phyloP scores from a whole-genome alignment of 805 yeast genomes.

The Peterozyma xylosa region DNA sequence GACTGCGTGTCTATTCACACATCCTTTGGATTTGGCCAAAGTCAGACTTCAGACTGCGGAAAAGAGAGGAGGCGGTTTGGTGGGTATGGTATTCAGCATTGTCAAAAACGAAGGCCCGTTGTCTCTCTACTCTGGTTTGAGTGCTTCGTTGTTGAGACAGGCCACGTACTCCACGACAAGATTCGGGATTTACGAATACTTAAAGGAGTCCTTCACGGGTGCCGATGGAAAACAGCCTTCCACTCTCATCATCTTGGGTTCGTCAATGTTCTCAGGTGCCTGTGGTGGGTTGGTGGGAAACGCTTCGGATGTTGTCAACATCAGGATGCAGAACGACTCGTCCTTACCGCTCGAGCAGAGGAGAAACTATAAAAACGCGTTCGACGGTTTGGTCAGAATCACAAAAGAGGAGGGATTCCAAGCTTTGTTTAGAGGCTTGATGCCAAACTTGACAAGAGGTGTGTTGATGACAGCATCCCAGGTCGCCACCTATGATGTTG shows the following conservation, averaged over 20 bases:
- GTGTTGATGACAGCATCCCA: slow-evolving; percentile 87
- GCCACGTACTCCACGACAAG: slow-evolving; percentile 84
- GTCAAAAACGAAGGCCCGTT: slow-evolving; percentile 55
- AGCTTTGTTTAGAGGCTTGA: slow-evolving; percentile 64
- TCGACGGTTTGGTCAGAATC: slow-evolving; percentile 66
- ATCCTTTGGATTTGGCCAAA: slow-evolving; percentile 82
- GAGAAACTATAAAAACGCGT: slow-evolving; percentile 69
- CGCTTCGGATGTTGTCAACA: slow-evolving; percentile 82
- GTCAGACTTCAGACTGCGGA: slow-evolving; percentile 80
- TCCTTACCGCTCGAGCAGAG: slow-evolving; percentile 56
- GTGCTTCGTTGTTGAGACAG: slow-evolving; percentile 78
- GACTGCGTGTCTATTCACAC: slow-evolving; percentile 62
- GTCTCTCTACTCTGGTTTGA: slow-evolving; percentile 73
- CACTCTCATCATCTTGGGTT: slow-evolving; percentile 55
- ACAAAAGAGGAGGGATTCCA: slow-evolving; percentile 49
- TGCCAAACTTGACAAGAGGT: slow-evolving; percentile 75
- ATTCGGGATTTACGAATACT: slow-evolving; percentile 76
- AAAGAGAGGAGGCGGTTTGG: slow-evolving; percentile 54
- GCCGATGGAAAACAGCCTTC: slow-evolving; percentile 40
- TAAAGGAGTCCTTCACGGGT: slow-evolving; percentile 48
- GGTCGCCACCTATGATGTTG: slow-evolving; percentile 79
- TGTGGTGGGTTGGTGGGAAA: slow-evolving; percentile 82
- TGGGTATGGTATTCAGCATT: slow-evolving; percentile 54
- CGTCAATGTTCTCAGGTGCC: slow-evolving; percentile 82
- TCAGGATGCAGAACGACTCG: slow-evolving; percentile 87